Percentiles rank a stretch among this genome's conserved stretches.
phyloP scores from a whole-genome alignment of 257 asterid genomes.

The Plantago major region DNA sequence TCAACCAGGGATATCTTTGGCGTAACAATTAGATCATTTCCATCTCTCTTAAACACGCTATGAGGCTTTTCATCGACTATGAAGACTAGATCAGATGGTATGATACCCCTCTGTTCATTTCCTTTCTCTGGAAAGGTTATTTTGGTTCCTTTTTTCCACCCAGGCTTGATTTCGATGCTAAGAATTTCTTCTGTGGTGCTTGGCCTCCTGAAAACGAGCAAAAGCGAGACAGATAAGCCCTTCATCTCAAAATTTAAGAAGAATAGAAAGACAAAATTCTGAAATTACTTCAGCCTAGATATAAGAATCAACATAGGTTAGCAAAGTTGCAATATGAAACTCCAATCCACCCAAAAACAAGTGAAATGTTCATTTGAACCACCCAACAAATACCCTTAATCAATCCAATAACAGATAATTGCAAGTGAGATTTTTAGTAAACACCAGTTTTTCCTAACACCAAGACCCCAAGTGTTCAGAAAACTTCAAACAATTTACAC shows the following conservation, averaged over 20 bases:
- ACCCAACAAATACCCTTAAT: too few species aligned
- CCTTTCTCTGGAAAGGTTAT: conserved; percentile 95
- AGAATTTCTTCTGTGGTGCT: conserved; percentile 66
- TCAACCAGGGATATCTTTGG: conserved; percentile 77
- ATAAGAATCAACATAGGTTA: too few species aligned
- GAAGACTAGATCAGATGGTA: conserved; percentile 83
- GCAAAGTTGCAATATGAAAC: too few species aligned
- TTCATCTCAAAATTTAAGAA: background rate
- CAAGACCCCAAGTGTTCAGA: too few species aligned
- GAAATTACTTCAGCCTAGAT: too few species aligned
- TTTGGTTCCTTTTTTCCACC: conserved; percentile 97
- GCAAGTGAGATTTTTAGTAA: too few species aligned
- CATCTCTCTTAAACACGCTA: conserved; percentile 70
- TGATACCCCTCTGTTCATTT: conserved; percentile 70
- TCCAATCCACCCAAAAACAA: too few species aligned
- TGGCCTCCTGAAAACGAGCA: conserved; percentile 52
- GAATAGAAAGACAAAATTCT: background rate
- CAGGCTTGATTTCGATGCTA: conserved; percentile 80
- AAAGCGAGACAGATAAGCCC: background rate
- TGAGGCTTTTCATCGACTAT: conserved; percentile 89
- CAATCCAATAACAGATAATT: too few species aligned
- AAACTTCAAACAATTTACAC: too few species aligned
- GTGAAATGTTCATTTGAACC: too few species aligned
- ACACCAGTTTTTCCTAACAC: too few species aligned
- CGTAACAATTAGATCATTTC: conserved; percentile 70